These are phyloP conservation scores for Coemansia sp. DNA, from an alignment of 192 early-diverging fungal genomes.

Conservation along the genomic window DNA sequence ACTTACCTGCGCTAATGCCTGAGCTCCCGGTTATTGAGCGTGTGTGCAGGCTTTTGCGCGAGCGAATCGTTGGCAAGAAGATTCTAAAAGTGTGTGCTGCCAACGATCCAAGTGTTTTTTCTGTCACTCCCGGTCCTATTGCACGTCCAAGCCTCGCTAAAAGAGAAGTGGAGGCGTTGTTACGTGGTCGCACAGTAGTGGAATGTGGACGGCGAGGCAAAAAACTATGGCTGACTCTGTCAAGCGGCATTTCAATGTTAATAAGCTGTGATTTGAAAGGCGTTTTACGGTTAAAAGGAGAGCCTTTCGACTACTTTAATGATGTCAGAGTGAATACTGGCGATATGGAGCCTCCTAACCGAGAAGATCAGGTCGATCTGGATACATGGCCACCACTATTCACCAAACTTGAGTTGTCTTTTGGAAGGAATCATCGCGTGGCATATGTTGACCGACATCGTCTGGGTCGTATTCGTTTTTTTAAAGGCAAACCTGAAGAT, in stretches of 20 bases:
- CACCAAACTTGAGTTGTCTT: constrained; percentile 62
- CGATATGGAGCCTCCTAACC: constrained; percentile 57
- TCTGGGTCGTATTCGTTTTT: constrained; percentile 64
- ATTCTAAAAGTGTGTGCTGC: constrained; percentile 55
- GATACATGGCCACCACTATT: constrained; percentile 56
- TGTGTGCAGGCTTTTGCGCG: constrained; percentile 59
- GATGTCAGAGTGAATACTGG: constrained; percentile 20
- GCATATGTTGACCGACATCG: constrained; percentile 70
- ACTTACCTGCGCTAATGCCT: constrained; percentile 54
- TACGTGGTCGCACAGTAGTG: constrained; percentile 57
- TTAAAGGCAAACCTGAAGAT: constrained; percentile 53
- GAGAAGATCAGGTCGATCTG: neutral
- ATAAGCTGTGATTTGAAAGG: constrained; percentile 80
- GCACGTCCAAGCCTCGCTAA: neutral
- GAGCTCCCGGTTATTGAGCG: constrained; percentile 75
- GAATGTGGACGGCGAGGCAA: constrained; percentile 74
- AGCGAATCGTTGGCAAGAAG: constrained; percentile 52
- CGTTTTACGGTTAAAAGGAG: constrained; percentile 28
- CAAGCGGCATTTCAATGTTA: constrained; percentile 35
- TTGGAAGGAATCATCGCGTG: constrained; percentile 18
- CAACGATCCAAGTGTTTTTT: constrained; percentile 57
- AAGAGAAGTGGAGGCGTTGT: constrained; percentile 25
- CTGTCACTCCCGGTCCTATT: neutral
- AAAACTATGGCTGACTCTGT: constrained; percentile 60
- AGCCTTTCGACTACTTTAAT: constrained; percentile 25